Percentiles rank a stretch among this genome's conserved stretches.
Evolutionary conservation across 164 flowering plant genomes (phyloP).

Genomic region (Euptelea pleiosperma): DNA sequence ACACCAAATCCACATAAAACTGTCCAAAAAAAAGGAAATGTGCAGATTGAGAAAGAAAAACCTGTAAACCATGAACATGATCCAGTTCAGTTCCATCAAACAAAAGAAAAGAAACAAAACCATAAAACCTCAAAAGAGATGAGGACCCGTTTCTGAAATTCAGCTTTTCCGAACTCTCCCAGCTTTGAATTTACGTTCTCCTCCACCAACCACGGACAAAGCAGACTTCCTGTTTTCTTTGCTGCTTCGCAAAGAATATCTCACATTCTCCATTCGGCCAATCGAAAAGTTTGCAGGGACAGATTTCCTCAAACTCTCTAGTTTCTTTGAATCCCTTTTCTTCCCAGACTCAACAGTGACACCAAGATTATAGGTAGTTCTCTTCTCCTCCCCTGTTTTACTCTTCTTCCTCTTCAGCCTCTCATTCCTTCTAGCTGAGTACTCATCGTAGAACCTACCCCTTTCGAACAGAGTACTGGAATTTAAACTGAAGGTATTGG

Average conservation of each 20-base stretch:
- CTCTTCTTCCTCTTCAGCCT: conserved; percentile 69
- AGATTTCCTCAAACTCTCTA: conserved; percentile 52
- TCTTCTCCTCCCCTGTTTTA: conserved; percentile 33
- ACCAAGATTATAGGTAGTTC: conserved; percentile 35
- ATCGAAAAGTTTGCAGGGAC: conserved; percentile 37
- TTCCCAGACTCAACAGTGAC: conserved; percentile 58
- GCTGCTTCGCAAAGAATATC: conserved; percentile 59
- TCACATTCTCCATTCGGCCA: conserved; percentile 31
- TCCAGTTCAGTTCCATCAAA: not conserved
- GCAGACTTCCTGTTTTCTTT: conserved; percentile 68
- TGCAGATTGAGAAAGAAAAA: not conserved
- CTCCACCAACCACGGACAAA: conserved; percentile 24
- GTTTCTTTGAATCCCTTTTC: conserved; percentile 46
- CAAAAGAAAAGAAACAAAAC: not conserved
- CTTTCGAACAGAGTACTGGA: conserved; percentile 56
- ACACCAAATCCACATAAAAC: too few species aligned
- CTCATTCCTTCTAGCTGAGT: conserved; percentile 81
- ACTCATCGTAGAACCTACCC: conserved; percentile 73
- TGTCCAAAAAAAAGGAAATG: too few species aligned
- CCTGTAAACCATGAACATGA: not conserved
- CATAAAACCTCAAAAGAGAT: too few species aligned
- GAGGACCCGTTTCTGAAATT: conserved; percentile 8
- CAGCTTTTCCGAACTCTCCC: conserved; percentile 27
- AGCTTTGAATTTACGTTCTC: conserved; percentile 23
- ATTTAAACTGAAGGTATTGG: conserved; percentile 1